Evolutionary conservation across 768 basidiomycete species (phyloP), one percentile per base, ranked within the genome.

Genomic region (Thelephora aurantiotincta): DNA sequence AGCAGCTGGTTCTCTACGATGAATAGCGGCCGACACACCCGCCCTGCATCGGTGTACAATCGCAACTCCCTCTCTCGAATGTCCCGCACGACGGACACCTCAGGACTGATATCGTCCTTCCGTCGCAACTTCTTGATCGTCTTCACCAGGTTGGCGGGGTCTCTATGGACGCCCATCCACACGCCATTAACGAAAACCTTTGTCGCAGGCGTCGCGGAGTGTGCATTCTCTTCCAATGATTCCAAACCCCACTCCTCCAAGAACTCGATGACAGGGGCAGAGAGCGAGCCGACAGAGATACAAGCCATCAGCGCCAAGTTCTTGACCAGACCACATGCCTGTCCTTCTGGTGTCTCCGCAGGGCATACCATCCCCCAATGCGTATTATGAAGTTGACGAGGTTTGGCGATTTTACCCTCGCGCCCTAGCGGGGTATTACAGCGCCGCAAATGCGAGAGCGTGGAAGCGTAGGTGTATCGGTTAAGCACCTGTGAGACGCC

Each of bases 291-390:
- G 50, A 99, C 94, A 41, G 96, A 98, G 50, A 98, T 96, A 64
- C 91, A 94, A 3, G 94, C 70, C 92, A 98, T 94, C 54, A 98
- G 78, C 0, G 96, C 89, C 49, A 99, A 68, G 65, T 99, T 98
- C 70, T 99, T 98, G 66, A 98, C 96, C 38, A 98, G 77, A 66
- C 96, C 96, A 66, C 96, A 99, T 51, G 96, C 96, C 63, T 98
- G 96, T 42, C 96, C 96, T 78, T 99, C 96, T 1, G 96, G 96
- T 3, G 96, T 99, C 64, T 99, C 96, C 35, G 96, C 96, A 37
- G 96, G 96, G 60, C 96, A 99, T 16, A 99, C 96, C 96, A 99
- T 98, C 34, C 96, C 96, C 96, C 96, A 99, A 58, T 99, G 96
- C 0, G 96, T 97, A 58, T 99, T 99, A 64, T 99, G 96, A 48